phyloP scores from a whole-genome alignment of 1,284 basidiomycete species.

The Farysia itapuensis region DNA sequence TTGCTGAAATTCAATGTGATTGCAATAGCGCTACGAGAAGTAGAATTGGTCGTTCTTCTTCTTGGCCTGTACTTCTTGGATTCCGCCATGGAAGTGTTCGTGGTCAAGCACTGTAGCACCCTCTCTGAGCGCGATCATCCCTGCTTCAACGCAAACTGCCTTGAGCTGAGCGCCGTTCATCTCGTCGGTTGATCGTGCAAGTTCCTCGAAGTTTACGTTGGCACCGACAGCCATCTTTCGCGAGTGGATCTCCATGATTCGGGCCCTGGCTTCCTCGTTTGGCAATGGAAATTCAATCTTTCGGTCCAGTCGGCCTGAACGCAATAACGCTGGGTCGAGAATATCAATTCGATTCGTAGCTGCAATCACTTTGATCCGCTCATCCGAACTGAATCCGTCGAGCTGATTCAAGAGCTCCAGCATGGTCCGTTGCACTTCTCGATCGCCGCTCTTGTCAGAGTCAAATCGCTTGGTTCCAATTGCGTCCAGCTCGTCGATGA shows the following conservation, averaged over 20 bases:
- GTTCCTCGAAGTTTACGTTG: conserved; percentile 75
- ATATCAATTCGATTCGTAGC: conserved; percentile 99
- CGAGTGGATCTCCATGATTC: conserved; percentile 78
- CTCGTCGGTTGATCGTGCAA: conserved; percentile 74
- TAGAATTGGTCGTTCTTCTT: conserved; percentile 59
- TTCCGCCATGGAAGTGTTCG: conserved; percentile 59
- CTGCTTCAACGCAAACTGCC: conserved; percentile 79
- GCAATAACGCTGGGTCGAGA: conserved; percentile 76
- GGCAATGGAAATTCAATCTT: conserved; percentile 81
- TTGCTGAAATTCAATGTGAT: too few species aligned
- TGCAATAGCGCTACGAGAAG: conserved; percentile 44
- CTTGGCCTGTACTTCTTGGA: conserved; percentile 59
- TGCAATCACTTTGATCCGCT: conserved; percentile 98
- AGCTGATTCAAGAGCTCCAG: conserved; percentile 91
- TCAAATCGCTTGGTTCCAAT: conserved; percentile 99
- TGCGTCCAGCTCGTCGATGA: conserved; percentile 99
- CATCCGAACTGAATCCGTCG: conserved; percentile 82
- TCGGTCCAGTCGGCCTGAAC: conserved; percentile 74
- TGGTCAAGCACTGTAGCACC: conserved; percentile 70
- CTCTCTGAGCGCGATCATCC: conserved; percentile 95
- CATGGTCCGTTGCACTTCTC: conserved; percentile 99
- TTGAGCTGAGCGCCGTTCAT: conserved; percentile 71
- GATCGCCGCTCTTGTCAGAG: conserved; percentile 93
- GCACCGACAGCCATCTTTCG: conserved; percentile 85
- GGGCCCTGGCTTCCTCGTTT: conserved; percentile 72